phyloP scores from a whole-genome alignment of 176 grass and related monocot genomes.

The Tillandsia fasciculata region DNA sequence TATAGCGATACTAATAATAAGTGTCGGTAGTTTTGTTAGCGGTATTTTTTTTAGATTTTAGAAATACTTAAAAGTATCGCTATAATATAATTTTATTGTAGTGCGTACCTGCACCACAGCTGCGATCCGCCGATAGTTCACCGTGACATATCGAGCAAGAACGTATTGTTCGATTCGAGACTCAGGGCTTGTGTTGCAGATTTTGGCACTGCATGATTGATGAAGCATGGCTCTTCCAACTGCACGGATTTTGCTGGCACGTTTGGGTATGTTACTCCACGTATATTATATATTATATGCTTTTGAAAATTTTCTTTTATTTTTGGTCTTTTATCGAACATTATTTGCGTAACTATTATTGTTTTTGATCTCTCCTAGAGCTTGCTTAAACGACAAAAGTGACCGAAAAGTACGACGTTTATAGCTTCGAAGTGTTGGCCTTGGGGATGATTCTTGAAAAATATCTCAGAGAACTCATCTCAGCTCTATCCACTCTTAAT shows the following conservation, averaged over 20 bases:
- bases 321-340: not conserved
- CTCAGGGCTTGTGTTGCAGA: conserved; percentile 12
- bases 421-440: not conserved
- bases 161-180: conserved; percentile 11
- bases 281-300: not conserved
- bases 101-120: conserved; percentile 11
- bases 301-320: not conserved
- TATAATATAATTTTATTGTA: no score
- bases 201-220: conserved; percentile 12
- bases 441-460: not conserved
- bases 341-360: not conserved
- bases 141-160: conserved; percentile 9
- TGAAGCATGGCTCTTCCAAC: conserved; percentile 6
- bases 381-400: conserved; percentile 7
- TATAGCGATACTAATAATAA: no score
- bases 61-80: no score
- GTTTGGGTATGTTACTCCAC: conserved; percentile 15
- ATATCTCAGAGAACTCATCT: conserved; percentile 8
- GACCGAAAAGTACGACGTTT: not conserved
- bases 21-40: no score
- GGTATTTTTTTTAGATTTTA: no score
- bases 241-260: conserved; percentile 14
- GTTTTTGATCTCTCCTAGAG: not conserved
- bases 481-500: not conserved
- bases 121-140: not conserved